These are phyloP conservation scores for Xylaria cubensis DNA, from an alignment of 495 filamentous ascomycete genomes.

Conservation along the genomic window DNA sequence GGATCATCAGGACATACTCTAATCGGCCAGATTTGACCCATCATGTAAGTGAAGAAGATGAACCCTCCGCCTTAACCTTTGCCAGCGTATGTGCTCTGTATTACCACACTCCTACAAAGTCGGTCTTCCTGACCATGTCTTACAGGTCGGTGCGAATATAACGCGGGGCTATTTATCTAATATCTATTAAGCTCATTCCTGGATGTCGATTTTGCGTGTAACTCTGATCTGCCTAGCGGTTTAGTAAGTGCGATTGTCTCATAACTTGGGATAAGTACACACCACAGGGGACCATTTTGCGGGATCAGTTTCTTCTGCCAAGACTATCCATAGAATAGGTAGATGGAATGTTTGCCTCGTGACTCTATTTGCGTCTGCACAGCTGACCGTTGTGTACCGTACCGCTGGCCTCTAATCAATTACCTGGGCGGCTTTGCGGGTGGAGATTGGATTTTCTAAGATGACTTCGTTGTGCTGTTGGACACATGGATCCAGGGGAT, in stretches of 20 bases:
- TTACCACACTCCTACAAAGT: neutral
- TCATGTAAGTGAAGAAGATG: neutral
- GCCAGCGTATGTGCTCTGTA: neutral
- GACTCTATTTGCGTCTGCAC: neutral
- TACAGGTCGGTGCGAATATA: slow-evolving; percentile 21
- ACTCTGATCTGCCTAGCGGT: slow-evolving; percentile 16
- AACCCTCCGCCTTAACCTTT: neutral
- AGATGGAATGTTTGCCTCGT: slow-evolving; percentile 26
- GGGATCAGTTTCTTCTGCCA: slow-evolving; percentile 20
- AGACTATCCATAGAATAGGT: neutral
- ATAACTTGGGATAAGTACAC: slow-evolving; percentile 4
- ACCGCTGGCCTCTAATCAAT: slow-evolving; percentile 14
- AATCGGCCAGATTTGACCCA: neutral
- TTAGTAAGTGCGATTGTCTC: slow-evolving; percentile 25
- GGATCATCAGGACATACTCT: neutral
- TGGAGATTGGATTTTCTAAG: neutral
- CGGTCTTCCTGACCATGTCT: slow-evolving; percentile 16
- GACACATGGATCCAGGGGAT: slow-evolving; percentile 9
- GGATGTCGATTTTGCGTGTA: slow-evolving; percentile 15
- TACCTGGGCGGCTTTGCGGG: neutral
- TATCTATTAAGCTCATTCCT: slow-evolving; percentile 26
- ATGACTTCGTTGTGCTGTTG: slow-evolving; percentile 13
- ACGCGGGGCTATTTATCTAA: slow-evolving; percentile 22
- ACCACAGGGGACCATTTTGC: neutral
- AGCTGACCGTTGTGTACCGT: slow-evolving; percentile 22